Evolutionary conservation across 192 early-diverging fungal species (phyloP).

Genomic region (Coemansia sp.): DNA sequence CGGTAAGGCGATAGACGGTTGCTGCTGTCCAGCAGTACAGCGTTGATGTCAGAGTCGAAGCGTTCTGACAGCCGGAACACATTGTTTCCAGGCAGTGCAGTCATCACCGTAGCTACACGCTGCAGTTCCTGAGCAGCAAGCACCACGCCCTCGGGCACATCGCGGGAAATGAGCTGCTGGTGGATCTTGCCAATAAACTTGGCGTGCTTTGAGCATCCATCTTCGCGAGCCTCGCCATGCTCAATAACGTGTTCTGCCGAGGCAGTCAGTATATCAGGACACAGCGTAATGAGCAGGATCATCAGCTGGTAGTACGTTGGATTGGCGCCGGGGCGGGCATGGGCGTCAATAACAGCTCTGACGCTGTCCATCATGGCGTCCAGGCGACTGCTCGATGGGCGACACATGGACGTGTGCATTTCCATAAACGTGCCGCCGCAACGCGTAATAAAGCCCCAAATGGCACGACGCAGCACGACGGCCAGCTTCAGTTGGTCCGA

Average conservation of each 20-base stretch:
- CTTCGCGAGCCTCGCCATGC: conserved; percentile 56
- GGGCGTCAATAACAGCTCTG: conserved; percentile 58
- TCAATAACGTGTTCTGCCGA: conserved; percentile 55
- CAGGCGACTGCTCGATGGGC: conserved; percentile 27
- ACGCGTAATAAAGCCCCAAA: conserved; percentile 92
- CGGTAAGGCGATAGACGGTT: conserved; percentile 44
- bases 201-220: conserved; percentile 42
- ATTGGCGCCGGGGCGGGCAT: conserved; percentile 59
- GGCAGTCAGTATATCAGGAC: conserved; percentile 66
- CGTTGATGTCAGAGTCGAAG: conserved; percentile 43
- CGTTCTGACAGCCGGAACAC: conserved; percentile 35
- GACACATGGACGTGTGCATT: conserved; percentile 60
- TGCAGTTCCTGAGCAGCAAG: conserved; percentile 43
- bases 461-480: conserved; percentile 70
- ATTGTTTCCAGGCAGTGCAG: conserved; percentile 46
- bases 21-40: conserved; percentile 47
- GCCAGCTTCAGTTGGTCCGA: conserved; percentile 74
- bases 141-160: conserved; percentile 44
- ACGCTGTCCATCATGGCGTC: conserved; percentile 39
- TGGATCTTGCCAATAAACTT: conserved; percentile 39
- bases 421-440: conserved; percentile 81
- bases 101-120: conserved; percentile 31
- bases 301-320: conserved; percentile 84
- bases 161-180: conserved; percentile 36
- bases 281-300: conserved; percentile 79